Conservation (phyloP, 306 rosid genomes). For the Cajanus cajan region DNA sequence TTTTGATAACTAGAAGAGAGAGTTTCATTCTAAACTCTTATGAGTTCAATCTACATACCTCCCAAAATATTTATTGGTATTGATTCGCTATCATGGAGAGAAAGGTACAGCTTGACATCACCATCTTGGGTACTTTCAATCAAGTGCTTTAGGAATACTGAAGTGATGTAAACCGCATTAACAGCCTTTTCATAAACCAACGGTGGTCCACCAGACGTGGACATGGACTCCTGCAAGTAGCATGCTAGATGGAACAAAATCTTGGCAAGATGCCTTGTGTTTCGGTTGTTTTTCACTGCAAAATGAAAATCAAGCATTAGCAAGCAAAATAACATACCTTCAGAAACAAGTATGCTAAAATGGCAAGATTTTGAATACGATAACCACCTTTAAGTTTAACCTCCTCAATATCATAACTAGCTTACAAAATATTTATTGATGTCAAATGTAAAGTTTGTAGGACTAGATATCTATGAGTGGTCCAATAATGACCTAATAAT, state of each 20-base stretch:
- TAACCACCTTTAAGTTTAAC: not conserved
- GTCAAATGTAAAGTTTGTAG: too few relatives aligned
- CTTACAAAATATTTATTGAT: not conserved
- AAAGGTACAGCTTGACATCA: constrained; percentile 47
- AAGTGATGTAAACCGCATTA: constrained; percentile 63
- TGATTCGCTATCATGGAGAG: constrained; percentile 55
- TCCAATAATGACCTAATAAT: too few relatives aligned
- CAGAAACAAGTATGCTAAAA: not conserved
- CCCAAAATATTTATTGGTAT: constrained; percentile 42
- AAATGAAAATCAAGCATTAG: not conserved
- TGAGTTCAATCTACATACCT: constrained; percentile 34
- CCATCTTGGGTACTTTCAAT: constrained; percentile 58
- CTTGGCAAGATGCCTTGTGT: constrained; percentile 78
- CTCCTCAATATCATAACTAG: not conserved
- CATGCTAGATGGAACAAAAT: constrained; percentile 67
- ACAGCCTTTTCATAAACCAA: constrained; percentile 58
- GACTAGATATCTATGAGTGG: too few relatives aligned
- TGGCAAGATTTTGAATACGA: not conserved
- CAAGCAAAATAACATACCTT: not conserved
- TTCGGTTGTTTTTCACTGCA: constrained; percentile 63
- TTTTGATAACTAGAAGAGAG: not conserved
- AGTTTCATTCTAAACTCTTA: not conserved
- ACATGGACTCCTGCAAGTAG: constrained; percentile 68
- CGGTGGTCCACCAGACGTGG: constrained; percentile 48
- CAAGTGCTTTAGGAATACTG: constrained; percentile 65